phyloP scores from a whole-genome alignment of 768 basidiomycete genomes.

The Phylloporus arenicola region DNA sequence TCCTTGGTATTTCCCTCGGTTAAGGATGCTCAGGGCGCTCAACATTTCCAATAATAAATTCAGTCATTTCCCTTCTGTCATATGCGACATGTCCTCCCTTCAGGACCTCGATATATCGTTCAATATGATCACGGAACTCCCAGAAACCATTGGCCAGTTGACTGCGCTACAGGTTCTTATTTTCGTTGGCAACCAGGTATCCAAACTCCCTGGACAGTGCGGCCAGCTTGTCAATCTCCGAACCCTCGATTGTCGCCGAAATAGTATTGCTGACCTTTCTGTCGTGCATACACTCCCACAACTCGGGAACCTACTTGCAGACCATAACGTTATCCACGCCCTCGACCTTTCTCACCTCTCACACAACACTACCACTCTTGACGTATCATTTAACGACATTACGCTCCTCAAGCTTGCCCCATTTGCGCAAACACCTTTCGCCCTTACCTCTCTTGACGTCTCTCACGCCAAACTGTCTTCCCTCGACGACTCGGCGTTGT shows the following conservation, averaged over 20 bases:
- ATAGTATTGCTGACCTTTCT: slow-evolving; percentile 72
- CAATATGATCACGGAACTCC: slow-evolving; percentile 80
- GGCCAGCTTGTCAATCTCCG: slow-evolving; percentile 52
- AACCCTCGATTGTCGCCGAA: slow-evolving; percentile 80
- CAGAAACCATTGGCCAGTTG: slow-evolving; percentile 72
- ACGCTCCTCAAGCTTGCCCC: slow-evolving; percentile 65
- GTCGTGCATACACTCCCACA: slow-evolving; percentile 63
- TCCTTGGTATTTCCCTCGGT: slow-evolving; percentile 77
- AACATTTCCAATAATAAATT: slow-evolving; percentile 98
- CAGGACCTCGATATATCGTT: slow-evolving; percentile 91
- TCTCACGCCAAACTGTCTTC: slow-evolving; percentile 85
- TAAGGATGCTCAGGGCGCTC: slow-evolving; percentile 65
- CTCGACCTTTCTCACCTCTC: slow-evolving; percentile 76
- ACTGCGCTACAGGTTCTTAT: slow-evolving; percentile 63
- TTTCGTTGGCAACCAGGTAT: slow-evolving; percentile 82
- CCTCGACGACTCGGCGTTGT: slow-evolving; percentile 68
- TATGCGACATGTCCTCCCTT: slow-evolving; percentile 69
- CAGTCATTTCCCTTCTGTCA: slow-evolving; percentile 61
- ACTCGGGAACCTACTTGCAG: slow-evolving; percentile 64
- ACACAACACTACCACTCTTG: slow-evolving; percentile 50
- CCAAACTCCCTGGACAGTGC: slow-evolving; percentile 62
- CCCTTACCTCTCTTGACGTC: slow-evolving; percentile 75
- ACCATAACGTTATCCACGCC: slow-evolving; percentile 78
- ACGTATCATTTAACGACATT: slow-evolving; percentile 85
- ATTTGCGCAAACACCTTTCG: slow-evolving; percentile 41